Base-by-base conservation (phyloP, 441 rosid genomes). In the Iberis amara region DNA sequence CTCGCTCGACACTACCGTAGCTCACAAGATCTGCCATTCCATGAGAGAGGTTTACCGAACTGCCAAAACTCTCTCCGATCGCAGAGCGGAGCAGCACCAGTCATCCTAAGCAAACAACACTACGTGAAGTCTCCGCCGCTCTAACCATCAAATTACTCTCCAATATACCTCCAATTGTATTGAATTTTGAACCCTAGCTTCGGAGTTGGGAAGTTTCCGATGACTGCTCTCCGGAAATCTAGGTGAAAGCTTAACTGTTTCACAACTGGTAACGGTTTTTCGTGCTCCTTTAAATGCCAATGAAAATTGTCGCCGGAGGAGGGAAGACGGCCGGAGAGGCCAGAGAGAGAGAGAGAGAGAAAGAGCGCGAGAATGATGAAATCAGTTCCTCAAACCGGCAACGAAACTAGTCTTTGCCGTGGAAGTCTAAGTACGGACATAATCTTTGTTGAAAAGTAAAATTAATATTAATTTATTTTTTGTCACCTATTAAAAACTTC, bases 11-110 rank as follows among this genome's bases (percentile, higher is more conserved):
- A 80, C 74, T 78, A 67, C 82, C 86, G 76, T 75, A 82, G 80
- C 82, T 77, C 82, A 74, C 79, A 80, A 81, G 94, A 86, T 90
- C 91, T 79, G 89, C 96, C 96, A 90, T 90, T 90, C 97, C 96
- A 90, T 90, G 86, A 76, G 95, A 77, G 59, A 70, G 62, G 64
- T 68, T 75, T 70, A 79, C 85, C 76, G 63, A 70, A 75, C 52
- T 4, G 8, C 58, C 71, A 56, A 67, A 79, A 79, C 78, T 85
- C 79, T 73, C 86, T 79, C 65, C 85, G 91, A 82, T 83, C 79
- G 66, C 75, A 75, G 76, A 39, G 76, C 69, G 71, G 76, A 68
- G 79, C 75, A 68, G 79, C 74, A 69, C 94, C 91, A 87, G 76
- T 84, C 94, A 84, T 90, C 79, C 74, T 90, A 84, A 62, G 77